phyloP scores from a whole-genome alignment of 2,329 filamentous ascomycete species.

The Colletotrichum sp. region DNA sequence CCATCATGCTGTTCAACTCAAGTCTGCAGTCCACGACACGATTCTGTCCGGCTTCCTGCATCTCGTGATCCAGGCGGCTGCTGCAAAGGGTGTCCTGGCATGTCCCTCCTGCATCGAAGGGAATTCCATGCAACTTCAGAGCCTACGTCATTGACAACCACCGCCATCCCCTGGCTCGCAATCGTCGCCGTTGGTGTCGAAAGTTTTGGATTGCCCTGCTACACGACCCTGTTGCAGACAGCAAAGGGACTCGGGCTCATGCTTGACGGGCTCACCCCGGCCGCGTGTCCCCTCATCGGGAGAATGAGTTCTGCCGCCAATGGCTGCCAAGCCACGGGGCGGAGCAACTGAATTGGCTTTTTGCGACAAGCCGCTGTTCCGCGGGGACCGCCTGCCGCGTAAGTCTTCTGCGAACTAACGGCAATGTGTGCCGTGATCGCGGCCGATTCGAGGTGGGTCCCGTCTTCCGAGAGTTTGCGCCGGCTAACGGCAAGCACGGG shows the following conservation, averaged over 20 bases:
- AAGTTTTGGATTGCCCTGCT: neutral
- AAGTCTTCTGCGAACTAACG: neutral
- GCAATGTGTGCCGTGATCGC: neutral
- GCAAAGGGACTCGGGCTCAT: neutral
- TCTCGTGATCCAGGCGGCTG: neutral
- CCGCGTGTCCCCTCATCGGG: neutral
- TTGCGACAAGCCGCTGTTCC: neutral
- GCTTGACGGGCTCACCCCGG: constrained; percentile 1
- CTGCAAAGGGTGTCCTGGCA: neutral
- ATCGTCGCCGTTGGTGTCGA: neutral
- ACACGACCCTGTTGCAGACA: neutral
- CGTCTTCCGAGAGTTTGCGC: neutral
- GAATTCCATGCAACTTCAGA: neutral
- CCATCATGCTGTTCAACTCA: constrained; percentile 1
- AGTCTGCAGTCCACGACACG: neutral
- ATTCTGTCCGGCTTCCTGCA: neutral
- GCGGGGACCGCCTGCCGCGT: neutral
- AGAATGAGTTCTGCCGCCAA: neutral
- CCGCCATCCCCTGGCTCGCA: neutral
- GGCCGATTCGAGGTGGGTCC: neutral
- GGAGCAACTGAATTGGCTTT: neutral
- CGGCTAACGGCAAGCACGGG: neutral
- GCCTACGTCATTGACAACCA: neutral
- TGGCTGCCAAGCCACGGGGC: neutral
- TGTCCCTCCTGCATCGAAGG: neutral